phyloP scores from a whole-genome alignment of 345 rosid species.

The Euphorbia tirucalli region DNA sequence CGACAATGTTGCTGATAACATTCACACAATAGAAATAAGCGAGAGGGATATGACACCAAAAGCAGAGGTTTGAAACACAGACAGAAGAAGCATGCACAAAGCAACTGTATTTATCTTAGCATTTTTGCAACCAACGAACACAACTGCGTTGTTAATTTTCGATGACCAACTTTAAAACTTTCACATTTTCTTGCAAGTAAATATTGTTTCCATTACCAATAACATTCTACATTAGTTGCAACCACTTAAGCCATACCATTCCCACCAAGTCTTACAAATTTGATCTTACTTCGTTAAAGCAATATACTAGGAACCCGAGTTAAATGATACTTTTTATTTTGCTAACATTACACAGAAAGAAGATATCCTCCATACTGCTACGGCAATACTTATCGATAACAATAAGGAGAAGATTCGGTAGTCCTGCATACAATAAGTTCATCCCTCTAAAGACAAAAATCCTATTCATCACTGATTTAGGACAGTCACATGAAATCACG shows the following conservation, averaged over 20 bases:
- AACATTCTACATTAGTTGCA: neutral
- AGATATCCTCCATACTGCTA: neutral
- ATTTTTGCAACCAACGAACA: neutral
- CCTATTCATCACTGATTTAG: neutral
- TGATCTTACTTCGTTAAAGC: neutral
- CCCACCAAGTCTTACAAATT: neutral
- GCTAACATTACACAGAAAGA: neutral
- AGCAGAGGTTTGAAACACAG: neutral
- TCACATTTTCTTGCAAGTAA: neutral
- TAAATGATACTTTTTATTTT: neutral
- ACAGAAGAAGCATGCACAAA: neutral
- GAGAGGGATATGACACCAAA: neutral
- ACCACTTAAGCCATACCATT: neutral
- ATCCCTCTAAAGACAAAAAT: neutral
- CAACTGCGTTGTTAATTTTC: neutral
- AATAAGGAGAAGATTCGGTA: neutral
- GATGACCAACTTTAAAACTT: neutral
- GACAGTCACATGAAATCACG: neutral
- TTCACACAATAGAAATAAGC: neutral
- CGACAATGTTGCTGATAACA: neutral
- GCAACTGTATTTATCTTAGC: no score
- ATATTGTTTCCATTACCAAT: neutral
- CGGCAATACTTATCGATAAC: neutral
- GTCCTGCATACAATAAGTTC: neutral
- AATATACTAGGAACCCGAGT: neutral